Evolutionary conservation across 2,329 filamentous ascomycete genomes (phyloP).

Genomic region (Fusarium pseudocircinatum): DNA sequence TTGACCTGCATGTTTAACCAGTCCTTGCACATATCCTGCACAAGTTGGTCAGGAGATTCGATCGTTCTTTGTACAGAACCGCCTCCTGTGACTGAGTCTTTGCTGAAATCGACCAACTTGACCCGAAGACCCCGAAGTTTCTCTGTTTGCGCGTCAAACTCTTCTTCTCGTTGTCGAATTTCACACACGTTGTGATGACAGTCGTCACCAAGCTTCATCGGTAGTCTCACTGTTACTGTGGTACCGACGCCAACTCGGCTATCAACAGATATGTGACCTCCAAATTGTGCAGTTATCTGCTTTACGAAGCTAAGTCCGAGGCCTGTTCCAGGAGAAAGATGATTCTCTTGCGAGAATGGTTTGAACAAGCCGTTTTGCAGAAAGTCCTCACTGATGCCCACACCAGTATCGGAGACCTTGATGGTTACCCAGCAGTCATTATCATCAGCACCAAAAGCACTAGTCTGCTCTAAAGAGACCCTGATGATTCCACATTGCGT

Average conservation of each 20-base stretch:
- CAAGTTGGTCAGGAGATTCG: not conserved
- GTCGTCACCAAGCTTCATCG: slow-evolving; percentile 31
- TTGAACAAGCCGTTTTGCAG: slow-evolving; percentile 68
- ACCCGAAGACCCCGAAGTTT: slow-evolving; percentile 47
- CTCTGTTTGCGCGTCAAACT: slow-evolving; percentile 43
- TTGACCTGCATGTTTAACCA: slow-evolving; percentile 35
- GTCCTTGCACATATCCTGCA: slow-evolving; percentile 20
- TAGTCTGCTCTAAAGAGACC: slow-evolving; percentile 42
- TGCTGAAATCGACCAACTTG: slow-evolving; percentile 1
- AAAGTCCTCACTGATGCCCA: slow-evolving; percentile 72
- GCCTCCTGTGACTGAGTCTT: not conserved
- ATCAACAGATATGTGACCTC: slow-evolving; percentile 67
- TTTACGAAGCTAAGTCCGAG: slow-evolving; percentile 73
- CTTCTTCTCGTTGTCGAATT: slow-evolving; percentile 32
- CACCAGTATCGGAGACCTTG: slow-evolving; percentile 70
- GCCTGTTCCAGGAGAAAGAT: slow-evolving; percentile 67
- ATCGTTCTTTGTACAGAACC: not conserved
- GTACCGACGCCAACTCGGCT: slow-evolving; percentile 54
- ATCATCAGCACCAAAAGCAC: not conserved
- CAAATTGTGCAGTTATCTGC: slow-evolving; percentile 65
- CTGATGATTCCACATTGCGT: slow-evolving; percentile 52
- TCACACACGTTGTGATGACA: not conserved
- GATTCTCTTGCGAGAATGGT: slow-evolving; percentile 72
- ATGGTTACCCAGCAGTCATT: slow-evolving; percentile 45
- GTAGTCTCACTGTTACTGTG: slow-evolving; percentile 47